Percentiles rank a stretch among this genome's conserved stretches.
phyloP scores from a whole-genome alignment of 495 filamentous ascomycete genomes.

The Tuber borchii region DNA sequence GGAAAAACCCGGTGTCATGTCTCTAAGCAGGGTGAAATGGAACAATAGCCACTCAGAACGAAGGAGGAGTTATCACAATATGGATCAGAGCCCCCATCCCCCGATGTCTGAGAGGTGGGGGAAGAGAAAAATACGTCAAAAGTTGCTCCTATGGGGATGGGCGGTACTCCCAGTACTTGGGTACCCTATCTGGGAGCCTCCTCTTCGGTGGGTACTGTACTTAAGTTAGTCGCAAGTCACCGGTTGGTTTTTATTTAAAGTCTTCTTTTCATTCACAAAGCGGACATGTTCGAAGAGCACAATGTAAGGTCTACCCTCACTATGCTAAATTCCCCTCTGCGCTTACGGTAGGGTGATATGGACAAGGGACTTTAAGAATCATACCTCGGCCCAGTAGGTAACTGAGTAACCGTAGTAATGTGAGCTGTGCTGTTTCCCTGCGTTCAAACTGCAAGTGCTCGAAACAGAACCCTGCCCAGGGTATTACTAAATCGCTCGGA shows the following conservation, averaged over 20 bases:
- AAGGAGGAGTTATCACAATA: background rate
- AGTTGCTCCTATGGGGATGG: background rate
- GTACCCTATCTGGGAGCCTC: background rate
- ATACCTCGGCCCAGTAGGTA: background rate
- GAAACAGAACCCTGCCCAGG: background rate
- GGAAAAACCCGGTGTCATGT: background rate
- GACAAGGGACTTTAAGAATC: background rate
- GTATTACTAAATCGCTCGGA: background rate
- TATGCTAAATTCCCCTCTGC: background rate
- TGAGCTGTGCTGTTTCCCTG: background rate
- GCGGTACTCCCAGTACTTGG: background rate
- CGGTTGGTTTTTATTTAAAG: background rate
- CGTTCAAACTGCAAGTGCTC: background rate
- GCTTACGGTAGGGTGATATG: background rate
- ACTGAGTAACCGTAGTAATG: background rate
- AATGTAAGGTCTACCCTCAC: background rate
- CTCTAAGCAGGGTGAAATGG: background rate
- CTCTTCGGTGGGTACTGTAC: background rate
- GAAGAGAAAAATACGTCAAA: background rate
- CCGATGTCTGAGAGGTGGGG: background rate
- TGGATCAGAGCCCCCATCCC: background rate
- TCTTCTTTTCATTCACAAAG: background rate
- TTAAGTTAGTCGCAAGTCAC: background rate
- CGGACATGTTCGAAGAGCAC: background rate
- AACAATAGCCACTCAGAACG: background rate